Conservation (phyloP, 2,329 filamentous ascomycete genomes). For the Fusarium paranaense region DNA sequence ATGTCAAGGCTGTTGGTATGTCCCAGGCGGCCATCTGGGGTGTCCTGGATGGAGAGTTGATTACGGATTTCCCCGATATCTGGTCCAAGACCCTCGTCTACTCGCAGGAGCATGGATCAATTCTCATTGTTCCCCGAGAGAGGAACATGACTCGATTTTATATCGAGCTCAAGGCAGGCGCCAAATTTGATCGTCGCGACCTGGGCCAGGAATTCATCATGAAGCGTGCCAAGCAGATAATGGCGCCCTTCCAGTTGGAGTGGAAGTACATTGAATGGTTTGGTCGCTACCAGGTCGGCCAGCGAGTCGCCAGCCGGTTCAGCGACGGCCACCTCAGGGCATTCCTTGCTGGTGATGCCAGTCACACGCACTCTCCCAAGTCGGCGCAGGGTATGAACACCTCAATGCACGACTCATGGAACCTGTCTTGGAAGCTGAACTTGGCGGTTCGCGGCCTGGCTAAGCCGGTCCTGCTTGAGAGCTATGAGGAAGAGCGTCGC, state of each 20-base stretch:
- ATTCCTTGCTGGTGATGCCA: slow-evolving; percentile 78
- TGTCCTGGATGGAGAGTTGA: slow-evolving; percentile 76
- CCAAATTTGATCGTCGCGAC: slow-evolving; percentile 53
- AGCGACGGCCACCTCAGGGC: slow-evolving; percentile 69
- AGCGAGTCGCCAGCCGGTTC: slow-evolving; percentile 78
- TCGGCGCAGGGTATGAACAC: slow-evolving; percentile 77
- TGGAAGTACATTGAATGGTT: slow-evolving; percentile 77
- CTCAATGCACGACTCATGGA: slow-evolving; percentile 71
- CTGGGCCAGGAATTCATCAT: slow-evolving; percentile 76
- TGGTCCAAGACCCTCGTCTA: slow-evolving; percentile 80
- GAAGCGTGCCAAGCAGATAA: slow-evolving; percentile 70
- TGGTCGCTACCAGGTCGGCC: slow-evolving; percentile 77
- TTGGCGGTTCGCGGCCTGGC: slow-evolving; percentile 67
- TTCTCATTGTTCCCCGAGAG: slow-evolving; percentile 80
- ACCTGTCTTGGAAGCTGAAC: slow-evolving; percentile 66
- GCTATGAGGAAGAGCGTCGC: slow-evolving; percentile 72
- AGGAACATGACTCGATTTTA: slow-evolving; percentile 77
- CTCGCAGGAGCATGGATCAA: slow-evolving; percentile 74
- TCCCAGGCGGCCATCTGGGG: slow-evolving; percentile 73
- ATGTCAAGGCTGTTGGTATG: slow-evolving; percentile 65
- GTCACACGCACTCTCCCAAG: slow-evolving; percentile 79
- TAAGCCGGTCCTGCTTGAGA: slow-evolving; percentile 65
- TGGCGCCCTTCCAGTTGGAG: slow-evolving; percentile 67
- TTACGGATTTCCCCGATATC: slow-evolving; percentile 79
- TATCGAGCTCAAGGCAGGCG: slow-evolving; percentile 64